phyloP scores from a whole-genome alignment of 768 basidiomycete genomes.

The Podaxis carcinomalis region DNA sequence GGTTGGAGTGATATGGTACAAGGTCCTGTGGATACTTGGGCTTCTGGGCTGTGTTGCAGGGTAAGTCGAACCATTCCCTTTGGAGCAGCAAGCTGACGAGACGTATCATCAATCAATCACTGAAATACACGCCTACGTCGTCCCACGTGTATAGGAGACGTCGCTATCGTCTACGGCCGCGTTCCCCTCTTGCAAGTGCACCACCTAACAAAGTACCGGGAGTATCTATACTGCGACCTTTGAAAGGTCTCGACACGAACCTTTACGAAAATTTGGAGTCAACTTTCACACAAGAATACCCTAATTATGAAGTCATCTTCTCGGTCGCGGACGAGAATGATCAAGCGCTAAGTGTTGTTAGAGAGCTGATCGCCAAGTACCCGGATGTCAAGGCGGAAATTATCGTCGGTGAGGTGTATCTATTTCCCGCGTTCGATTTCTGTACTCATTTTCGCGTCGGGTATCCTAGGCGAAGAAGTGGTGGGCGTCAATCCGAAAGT shows the following conservation, averaged over 20 bases:
- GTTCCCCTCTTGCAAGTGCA: constrained; percentile 54
- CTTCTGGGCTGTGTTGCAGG: constrained; percentile 65
- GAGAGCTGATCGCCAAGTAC: constrained; percentile 73
- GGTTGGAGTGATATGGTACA: constrained; percentile 58
- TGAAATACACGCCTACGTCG: neutral
- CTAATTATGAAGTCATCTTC: constrained; percentile 86
- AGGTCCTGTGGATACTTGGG: constrained; percentile 57
- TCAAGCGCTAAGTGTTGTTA: constrained; percentile 81
- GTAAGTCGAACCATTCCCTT: constrained; percentile 39
- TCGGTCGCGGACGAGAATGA: constrained; percentile 88
- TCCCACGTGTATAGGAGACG: constrained; percentile 47
- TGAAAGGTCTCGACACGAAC: constrained; percentile 94
- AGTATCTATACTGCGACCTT: constrained; percentile 89
- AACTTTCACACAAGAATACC: constrained; percentile 88
- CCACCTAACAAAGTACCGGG: constrained; percentile 58
- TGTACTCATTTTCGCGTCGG: constrained; percentile 1
- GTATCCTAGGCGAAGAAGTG: constrained; percentile 61
- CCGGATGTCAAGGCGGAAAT: constrained; percentile 69
- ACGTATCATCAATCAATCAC: neutral
- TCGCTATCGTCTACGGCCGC: constrained; percentile 67
- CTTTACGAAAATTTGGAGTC: constrained; percentile 95
- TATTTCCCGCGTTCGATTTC: neutral
- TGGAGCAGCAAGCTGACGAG: neutral
- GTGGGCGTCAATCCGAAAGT: constrained; percentile 97
- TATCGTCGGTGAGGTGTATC: constrained; percentile 59